These are phyloP conservation scores for Fusarium sp. DNA, from an alignment of 2,329 filamentous ascomycete genomes.

Conservation along the genomic window DNA sequence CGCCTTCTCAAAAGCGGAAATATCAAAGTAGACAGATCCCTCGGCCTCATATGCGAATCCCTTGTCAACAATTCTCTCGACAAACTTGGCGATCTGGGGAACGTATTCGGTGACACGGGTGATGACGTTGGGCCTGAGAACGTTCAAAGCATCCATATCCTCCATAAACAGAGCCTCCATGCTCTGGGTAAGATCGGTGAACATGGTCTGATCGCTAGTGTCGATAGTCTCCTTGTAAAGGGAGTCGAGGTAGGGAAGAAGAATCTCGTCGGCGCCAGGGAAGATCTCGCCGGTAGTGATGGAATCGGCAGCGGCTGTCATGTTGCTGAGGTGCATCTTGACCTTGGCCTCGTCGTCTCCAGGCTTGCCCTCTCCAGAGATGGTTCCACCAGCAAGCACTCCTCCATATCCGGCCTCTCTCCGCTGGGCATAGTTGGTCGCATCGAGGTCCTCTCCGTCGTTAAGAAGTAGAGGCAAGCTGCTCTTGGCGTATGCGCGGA, in stretches of 20 bases:
- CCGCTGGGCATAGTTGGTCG: slow-evolving; percentile 60
- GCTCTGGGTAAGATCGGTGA: slow-evolving; percentile 84
- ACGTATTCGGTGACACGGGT: slow-evolving; percentile 95
- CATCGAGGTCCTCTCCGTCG: slow-evolving; percentile 56
- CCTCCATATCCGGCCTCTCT: slow-evolving; percentile 64
- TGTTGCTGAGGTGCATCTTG: slow-evolving; percentile 85
- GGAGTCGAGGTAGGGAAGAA: slow-evolving; percentile 85
- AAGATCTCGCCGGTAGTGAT: slow-evolving; percentile 62
- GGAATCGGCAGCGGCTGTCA: slow-evolving; percentile 61
- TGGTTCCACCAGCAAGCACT: slow-evolving; percentile 65
- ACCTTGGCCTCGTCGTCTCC: slow-evolving; percentile 86
- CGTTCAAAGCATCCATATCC: slow-evolving; percentile 89
- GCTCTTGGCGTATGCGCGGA: slow-evolving; percentile 64
- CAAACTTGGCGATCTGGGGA: slow-evolving; percentile 85
- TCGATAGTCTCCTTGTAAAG: slow-evolving; percentile 71
- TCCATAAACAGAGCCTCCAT: slow-evolving; percentile 90
- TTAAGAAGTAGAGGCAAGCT: slow-evolving; percentile 64
- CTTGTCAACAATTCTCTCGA: slow-evolving; percentile 84
- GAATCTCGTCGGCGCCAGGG: slow-evolving; percentile 70
- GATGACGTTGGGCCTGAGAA: slow-evolving; percentile 81
- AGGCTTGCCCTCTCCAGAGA: slow-evolving; percentile 68
- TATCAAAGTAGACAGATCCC: slow-evolving; percentile 95
- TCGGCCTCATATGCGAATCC: slow-evolving; percentile 85
- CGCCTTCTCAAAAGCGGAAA: slow-evolving; percentile 82
- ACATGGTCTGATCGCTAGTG: slow-evolving; percentile 75